Base-by-base conservation (phyloP, 2,329 filamentous ascomycete genomes). In the Alternaria consortialis region DNA sequence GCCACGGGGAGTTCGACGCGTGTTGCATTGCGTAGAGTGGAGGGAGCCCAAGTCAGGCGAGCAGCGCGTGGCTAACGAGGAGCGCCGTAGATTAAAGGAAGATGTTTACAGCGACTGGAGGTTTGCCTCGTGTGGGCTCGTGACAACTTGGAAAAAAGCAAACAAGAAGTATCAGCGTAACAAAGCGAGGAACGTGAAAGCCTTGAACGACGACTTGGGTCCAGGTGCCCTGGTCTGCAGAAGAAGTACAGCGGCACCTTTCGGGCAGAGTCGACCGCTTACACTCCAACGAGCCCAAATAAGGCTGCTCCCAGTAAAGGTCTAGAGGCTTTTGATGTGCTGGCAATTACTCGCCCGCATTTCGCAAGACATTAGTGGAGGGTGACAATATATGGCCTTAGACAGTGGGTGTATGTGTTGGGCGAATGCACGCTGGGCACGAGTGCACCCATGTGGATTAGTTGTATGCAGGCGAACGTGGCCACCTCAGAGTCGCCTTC, bases 401-500 rank as follows among this genome's bases (percentile, higher is more conserved):
- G 43, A 53, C 60, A 50, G 60, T 63, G 61, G 67, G 65, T 67
- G 68, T 69, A 74, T 70, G 71, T 70, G 76, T 74, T 77, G 77
- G 75, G 77, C 76, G 76, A 78, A 75, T 77, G 73, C 68, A 72
- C 64, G 72, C 61, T 65, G 73, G 73, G 76, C 76, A 79, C 71
- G 71, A 77, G 68, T 65, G 60, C 69, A 73, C 71, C 70, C 63
- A 68, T 75, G 71, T 52, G 71, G 76, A 66, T 72, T 78, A 79
- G 76, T 66, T 63, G 61, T 68, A 71, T 75, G 76, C 75, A 77
- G 59, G 75, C 73, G 70, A 74, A 79, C 73, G 76, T 79, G 76
- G 72, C 71, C 68, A 68, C 58, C 72, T 69, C 53, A 71, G 71
- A 78, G 71, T 78, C 75, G 76, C 74, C 70, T 78, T 52, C 68